Evolutionary conservation across 2,329 filamentous ascomycete genomes (phyloP), one percentile per base, ranked within the genome.

Genomic region (Cercospora nicotianae): DNA sequence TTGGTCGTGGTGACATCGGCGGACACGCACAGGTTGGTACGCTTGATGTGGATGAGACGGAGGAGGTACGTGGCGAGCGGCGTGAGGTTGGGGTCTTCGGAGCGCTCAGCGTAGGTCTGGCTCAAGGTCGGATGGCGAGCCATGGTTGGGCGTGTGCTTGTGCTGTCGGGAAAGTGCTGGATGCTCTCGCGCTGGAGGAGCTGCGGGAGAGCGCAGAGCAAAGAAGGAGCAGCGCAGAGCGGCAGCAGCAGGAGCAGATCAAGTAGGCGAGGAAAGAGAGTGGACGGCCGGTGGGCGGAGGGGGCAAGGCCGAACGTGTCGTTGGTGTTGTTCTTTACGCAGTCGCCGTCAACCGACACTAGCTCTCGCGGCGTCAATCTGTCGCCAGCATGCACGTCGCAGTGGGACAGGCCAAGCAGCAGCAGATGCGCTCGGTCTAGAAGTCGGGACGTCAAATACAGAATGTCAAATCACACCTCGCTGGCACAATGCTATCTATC

Each of bases 1-100:
- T 83, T 81, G 10, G 86, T 86, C 59, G 82, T 87, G 60, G 83
- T 84, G 68, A 89, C 84, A 70, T 86, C 85, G 66, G 86, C 85
- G 23, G 86, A 87, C 13, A 87, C 80, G 70, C 84, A 85, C 39
- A 85, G 79, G 69, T 85, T 85, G 3, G 83, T 83, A 66, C 79
- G 78, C 76, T 85, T 85, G 73, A 83, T 78, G 61, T 82, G 80
- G 30, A 85, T 82, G 60, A 85, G 77, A 48, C 80, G 81, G 60
- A 84, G 76, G 36, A 85, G 79, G 74, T 84, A 85, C 1, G 80
- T 75, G 4, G 83, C 81, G 55, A 85, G 78, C 3, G 83, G 81
- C 2, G 80, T 79, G 42, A 80, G 79, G 57, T 78, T 78, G 33
- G 81, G 76, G 30, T 81, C 76, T 16, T 78, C 75, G 57, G 83